Evolutionary conservation across 306 rosid genomes (phyloP).

Genomic region (Trifolium pratense): DNA sequence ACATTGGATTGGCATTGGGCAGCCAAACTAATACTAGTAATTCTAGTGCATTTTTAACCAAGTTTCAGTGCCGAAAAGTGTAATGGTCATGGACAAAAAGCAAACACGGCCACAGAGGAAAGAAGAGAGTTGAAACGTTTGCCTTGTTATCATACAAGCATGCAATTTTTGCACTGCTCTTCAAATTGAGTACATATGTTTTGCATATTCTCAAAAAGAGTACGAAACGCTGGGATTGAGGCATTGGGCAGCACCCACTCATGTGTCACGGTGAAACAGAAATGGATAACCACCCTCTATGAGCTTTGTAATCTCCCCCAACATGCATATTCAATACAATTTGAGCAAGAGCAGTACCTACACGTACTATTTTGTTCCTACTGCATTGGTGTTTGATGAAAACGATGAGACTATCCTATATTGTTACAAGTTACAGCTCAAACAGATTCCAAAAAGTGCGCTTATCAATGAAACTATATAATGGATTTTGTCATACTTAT

Average conservation of each 20-base stretch:
- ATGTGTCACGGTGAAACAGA: neutral
- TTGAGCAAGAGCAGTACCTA: neutral
- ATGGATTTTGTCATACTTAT: neutral
- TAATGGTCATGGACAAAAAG: neutral
- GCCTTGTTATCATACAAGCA: neutral
- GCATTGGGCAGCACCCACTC: neutral
- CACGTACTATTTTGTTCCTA: neutral
- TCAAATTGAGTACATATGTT: neutral
- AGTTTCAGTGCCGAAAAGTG: slow-evolving; percentile 5
- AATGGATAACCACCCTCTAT: neutral
- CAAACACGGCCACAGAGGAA: slow-evolving; percentile 10
- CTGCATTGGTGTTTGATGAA: neutral
- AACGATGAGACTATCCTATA: neutral
- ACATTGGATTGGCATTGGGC: neutral
- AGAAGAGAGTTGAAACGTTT: slow-evolving; percentile 1
- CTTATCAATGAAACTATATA: neutral
- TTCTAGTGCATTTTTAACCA: neutral
- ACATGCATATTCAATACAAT: slow-evolving; percentile 1
- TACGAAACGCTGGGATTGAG: neutral
- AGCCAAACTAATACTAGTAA: neutral
- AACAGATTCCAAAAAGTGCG: neutral
- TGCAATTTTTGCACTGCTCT: neutral
- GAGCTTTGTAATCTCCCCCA: neutral
- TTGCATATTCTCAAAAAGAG: neutral
- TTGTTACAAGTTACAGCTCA: neutral